A percentile compares a stretch with the other conserved stretches of the same genome.
Evolutionary conservation across 2,329 filamentous ascomycete species (phyloP).

Genomic region (Myriosclerotinia duriaeana): DNA sequence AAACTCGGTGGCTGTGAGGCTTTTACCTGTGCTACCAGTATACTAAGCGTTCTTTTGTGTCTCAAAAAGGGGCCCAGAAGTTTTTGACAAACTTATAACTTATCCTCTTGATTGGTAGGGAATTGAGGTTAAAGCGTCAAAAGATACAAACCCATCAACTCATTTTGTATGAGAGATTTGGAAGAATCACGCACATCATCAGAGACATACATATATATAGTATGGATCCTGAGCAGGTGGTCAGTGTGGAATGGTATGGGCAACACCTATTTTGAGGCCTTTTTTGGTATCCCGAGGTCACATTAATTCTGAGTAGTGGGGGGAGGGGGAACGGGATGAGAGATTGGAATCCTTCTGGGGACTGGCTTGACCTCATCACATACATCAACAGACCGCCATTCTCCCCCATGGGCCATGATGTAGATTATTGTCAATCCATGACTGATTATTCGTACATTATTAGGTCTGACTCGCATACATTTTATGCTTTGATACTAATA

Average conservation of each 20-base stretch:
- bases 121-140: not conserved
- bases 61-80: not conserved
- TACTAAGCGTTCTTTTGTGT: not conserved
- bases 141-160: not conserved
- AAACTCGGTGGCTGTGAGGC: not conserved
- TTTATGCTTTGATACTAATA: not conserved
- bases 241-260: not conserved
- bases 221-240: not conserved
- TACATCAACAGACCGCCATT: conserved; percentile 12
- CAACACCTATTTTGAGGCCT: not conserved
- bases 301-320: not conserved
- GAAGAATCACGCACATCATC: not conserved
- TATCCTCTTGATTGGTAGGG: not conserved
- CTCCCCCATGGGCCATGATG: not conserved
- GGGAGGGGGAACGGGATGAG: too few relatives aligned
- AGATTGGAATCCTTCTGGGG: not conserved
- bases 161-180: not conserved
- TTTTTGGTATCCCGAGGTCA: not conserved
- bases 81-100: not conserved
- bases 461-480: conserved; percentile 7
- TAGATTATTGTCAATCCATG: not conserved
- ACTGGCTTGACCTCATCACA: not conserved
- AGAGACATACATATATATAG: not conserved
- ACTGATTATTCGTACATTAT: not conserved
- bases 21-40: not conserved